These are phyloP conservation scores for Angomonas deanei DNA, from an alignment of 208 protist species.

Conservation along the genomic window DNA sequence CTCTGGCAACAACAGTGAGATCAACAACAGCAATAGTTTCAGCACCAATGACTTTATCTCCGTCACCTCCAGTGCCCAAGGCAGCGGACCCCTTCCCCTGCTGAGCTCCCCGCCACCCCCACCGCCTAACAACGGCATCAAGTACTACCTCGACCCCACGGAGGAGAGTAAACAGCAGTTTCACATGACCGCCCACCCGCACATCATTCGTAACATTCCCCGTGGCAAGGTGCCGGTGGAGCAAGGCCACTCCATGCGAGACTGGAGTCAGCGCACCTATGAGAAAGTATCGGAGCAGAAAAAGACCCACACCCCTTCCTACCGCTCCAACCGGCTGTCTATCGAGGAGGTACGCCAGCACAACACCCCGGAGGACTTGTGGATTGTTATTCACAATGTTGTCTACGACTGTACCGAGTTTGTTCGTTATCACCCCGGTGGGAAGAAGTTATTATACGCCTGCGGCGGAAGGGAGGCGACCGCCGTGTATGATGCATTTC, in stretches of 20 bases:
- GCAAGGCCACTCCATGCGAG: neutral
- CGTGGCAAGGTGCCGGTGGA: neutral
- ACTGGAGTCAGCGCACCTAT: neutral
- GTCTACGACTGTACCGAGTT: constrained; percentile 56
- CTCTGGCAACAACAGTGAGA: no score
- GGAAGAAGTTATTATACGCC: constrained; percentile 18
- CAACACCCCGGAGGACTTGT: constrained; percentile 21
- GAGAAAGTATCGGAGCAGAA: neutral
- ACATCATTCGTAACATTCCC: neutral
- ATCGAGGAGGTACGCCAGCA: neutral
- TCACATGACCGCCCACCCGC: neutral
- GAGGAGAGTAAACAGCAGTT: neutral
- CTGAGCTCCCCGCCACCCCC: neutral
- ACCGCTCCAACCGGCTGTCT: neutral
- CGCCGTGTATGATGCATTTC: constrained; percentile 32
- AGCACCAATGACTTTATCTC: no score
- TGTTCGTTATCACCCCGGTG: constrained; percentile 41
- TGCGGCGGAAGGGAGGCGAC: constrained; percentile 45
- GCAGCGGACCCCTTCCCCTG: neutral
- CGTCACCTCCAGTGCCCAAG: neutral
- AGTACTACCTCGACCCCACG: neutral
- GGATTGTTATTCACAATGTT: constrained; percentile 33
- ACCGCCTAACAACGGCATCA: neutral
- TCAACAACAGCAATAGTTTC: no score
- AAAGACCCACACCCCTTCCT: neutral